Evolutionary conservation across 441 rosid species (phyloP).

Genomic region (Erodium moschatum): DNA sequence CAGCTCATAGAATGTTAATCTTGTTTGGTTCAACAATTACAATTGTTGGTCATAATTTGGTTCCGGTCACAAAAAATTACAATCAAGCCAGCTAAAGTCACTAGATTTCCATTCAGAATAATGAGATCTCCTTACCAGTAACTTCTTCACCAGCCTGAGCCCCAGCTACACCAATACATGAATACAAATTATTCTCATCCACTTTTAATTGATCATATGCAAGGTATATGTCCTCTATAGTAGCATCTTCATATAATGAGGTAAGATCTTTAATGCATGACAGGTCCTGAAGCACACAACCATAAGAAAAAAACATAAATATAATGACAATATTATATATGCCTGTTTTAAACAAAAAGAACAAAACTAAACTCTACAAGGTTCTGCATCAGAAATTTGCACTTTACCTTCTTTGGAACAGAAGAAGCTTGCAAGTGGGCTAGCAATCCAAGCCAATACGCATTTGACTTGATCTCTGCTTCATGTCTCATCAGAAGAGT

Average conservation of each 20-base stretch:
- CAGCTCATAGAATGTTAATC: neutral
- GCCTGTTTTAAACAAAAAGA: neutral
- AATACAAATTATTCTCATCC: slow-evolving; percentile 72
- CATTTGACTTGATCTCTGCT: slow-evolving; percentile 98
- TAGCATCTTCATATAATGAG: slow-evolving; percentile 73
- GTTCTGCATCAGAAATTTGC: slow-evolving; percentile 11
- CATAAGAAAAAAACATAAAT: slow-evolving; percentile 17
- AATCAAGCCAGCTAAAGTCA: neutral
- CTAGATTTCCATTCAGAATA: neutral
- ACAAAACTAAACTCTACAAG: neutral
- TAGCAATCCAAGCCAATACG: slow-evolving; percentile 97
- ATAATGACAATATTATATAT: neutral
- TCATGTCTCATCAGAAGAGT: slow-evolving; percentile 97
- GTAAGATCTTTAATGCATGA: slow-evolving; percentile 90
- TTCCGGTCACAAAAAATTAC: neutral
- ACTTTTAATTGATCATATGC: slow-evolving; percentile 84
- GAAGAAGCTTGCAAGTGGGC: slow-evolving; percentile 96
- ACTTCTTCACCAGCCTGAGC: slow-evolving; percentile 65
- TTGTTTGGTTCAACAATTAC: neutral
- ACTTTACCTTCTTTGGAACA: slow-evolving; percentile 82
- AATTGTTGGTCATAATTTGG: neutral
- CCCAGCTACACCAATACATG: slow-evolving; percentile 92
- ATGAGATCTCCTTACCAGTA: slow-evolving; percentile 34
- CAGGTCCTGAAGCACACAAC: slow-evolving; percentile 48
- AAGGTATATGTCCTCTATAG: slow-evolving; percentile 74